Evolutionary conservation across 1,284 basidiomycete genomes (phyloP).

Genomic region (Macrocystidia cucumis): DNA sequence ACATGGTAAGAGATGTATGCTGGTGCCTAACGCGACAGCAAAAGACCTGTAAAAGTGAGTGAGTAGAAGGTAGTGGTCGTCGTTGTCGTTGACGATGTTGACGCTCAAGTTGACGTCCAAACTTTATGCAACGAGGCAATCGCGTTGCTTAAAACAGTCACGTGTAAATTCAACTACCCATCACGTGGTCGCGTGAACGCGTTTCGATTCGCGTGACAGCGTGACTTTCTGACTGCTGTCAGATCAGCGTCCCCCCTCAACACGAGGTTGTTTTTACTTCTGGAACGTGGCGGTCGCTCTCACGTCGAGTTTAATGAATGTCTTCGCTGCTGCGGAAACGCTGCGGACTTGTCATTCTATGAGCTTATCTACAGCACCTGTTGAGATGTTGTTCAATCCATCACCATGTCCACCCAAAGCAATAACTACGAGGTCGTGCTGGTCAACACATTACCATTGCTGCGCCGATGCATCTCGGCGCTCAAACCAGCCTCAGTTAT

Average conservation of each 20-base stretch:
- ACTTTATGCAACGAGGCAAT: conserved; percentile 14
- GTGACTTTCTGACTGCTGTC: too few species aligned
- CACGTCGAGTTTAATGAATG: too few species aligned
- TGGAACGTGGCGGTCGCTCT: too few species aligned
- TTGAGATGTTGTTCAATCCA: too few species aligned
- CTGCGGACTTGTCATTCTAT: too few species aligned
- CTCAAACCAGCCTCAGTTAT: not conserved
- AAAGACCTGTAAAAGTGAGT: conserved; percentile 6
- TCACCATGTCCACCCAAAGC: too few species aligned
- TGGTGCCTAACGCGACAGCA: conserved; percentile 35
- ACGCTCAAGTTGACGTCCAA: not conserved
- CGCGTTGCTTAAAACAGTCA: conserved; percentile 15
- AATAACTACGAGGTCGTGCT: not conserved
- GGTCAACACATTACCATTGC: not conserved
- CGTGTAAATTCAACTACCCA: conserved; percentile 14
- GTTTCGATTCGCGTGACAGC: too few species aligned
- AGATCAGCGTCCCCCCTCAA: too few species aligned
- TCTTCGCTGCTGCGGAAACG: too few species aligned
- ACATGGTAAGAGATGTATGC: conserved; percentile 22
- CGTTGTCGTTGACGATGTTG: too few species aligned
- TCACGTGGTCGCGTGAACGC: conserved; percentile 18
- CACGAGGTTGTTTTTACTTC: too few species aligned
- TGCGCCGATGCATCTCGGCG: not conserved
- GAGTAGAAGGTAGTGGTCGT: conserved; percentile 2
- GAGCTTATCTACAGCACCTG: too few species aligned